Base-by-base conservation (phyloP, 2,329 filamentous ascomycete genomes). In the Fusarium mangiferae region DNA sequence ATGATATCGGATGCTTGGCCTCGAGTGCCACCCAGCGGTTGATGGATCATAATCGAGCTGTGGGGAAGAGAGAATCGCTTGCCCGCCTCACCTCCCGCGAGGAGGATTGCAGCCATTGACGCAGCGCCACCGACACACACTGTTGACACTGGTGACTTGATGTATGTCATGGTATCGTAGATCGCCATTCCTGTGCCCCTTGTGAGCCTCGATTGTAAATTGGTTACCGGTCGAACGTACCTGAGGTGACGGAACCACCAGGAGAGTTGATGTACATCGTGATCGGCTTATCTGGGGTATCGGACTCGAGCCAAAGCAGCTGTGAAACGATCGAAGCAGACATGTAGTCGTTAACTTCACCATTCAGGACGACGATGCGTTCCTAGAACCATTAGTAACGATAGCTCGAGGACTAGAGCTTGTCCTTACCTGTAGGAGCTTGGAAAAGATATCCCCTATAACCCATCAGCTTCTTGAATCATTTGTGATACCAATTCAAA, bases 121-220 rank as follows among this genome's bases (percentile, higher is more conserved):
- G 96, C 96, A 0, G 97, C 96, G 78, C 97, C 94, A 13, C 96
- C 96, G 48, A 99, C 90, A 80, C 96, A 98, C 36, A 99, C 96
- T 1, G 96, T 99, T 48, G 93, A 96, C 0, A 99, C 95, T 3
- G 96, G 94, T 6, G 94, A 94, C 69, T 92, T 91, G 81, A 99
- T 98, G 83, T 99, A 99, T 77, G 93, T 91, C 96, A 99, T 98
- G 18, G 96, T 99, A 82, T 99, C 96, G 87, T 99, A 99, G 79
- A 99, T 98, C 33, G 96, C 95, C 68, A 93, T 87, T 22, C 91
- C 91, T 82, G 68, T 15, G 11, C 7, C 13, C n/a, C 14, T 12
- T 17, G 44, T 69, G 44, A 74, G 68, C 55, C 63, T 68, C 28
- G 33, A 39, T n/a, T 45, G 24, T 46, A 45, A 13, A 20, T 36